Evolutionary conservation across 768 basidiomycete genomes (phyloP).

Genomic region (Mycena alexandri): DNA sequence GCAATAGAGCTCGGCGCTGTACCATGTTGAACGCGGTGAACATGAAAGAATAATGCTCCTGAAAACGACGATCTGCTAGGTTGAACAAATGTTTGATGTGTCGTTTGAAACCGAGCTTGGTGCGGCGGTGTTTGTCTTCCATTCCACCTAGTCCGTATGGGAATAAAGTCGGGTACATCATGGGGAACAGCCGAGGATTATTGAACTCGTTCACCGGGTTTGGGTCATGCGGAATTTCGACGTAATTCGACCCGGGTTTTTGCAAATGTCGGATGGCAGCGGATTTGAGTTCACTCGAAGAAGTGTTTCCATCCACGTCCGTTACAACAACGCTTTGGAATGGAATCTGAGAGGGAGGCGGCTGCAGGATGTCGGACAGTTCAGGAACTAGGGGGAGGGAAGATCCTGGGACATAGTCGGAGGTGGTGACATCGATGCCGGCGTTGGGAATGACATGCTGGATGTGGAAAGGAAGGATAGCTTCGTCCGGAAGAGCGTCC

Average conservation of each 20-base stretch:
- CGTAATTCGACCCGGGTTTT: neutral
- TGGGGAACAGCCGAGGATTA: neutral
- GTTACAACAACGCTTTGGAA: neutral
- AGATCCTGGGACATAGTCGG: neutral
- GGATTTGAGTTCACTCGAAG: neutral
- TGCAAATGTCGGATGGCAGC: neutral
- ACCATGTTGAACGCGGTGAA: neutral
- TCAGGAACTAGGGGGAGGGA: too few species aligned
- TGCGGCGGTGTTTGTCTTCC: too few species aligned
- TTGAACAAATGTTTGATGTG: conserved; percentile 6
- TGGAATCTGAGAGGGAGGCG: neutral
- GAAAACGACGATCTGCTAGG: conserved; percentile 1
- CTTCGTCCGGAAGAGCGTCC: neutral
- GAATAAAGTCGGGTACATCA: conserved; percentile 9
- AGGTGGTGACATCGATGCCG: neutral
- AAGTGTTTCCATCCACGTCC: neutral
- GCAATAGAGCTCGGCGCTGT: too few species aligned
- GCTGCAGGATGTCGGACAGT: neutral
- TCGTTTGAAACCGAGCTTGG: neutral
- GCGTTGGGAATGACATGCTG: neutral
- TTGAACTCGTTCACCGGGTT: conserved; percentile 13
- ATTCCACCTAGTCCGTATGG: neutral
- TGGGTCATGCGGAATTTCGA: neutral
- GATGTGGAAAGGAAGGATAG: neutral
- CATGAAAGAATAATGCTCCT: conserved; percentile 8